A percentile compares a stretch with the other conserved stretches of the same genome.
phyloP scores from a whole-genome alignment of 164 flowering plant species.

The Macadamia integrifolia region DNA sequence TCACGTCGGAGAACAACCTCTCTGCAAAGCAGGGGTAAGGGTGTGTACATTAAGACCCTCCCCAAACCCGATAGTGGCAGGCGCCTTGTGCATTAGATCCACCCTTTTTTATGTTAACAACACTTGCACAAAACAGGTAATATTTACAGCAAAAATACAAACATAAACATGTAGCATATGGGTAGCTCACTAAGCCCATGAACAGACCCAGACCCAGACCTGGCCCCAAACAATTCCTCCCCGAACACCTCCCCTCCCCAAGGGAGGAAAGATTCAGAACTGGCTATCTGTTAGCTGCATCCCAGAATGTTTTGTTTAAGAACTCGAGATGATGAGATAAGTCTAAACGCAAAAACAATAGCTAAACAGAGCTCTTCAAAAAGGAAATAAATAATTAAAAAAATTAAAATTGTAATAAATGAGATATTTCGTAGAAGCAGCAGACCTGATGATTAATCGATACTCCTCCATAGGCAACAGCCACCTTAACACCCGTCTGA shows the following conservation, averaged over 20 bases:
- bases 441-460: conserved; percentile 47
- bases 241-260: background rate
- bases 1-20: too few relatives aligned
- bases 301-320: background rate
- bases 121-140: background rate
- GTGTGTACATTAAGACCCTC: too few relatives aligned
- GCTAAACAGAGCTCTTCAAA: background rate
- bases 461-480: conserved; percentile 63
- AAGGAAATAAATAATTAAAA: background rate
- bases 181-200: too few relatives aligned
- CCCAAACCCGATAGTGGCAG: too few relatives aligned
- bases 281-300: background rate
- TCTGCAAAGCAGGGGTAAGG: too few relatives aligned
- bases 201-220: background rate
- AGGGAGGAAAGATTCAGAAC: too few relatives aligned
- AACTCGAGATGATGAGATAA: too few relatives aligned
- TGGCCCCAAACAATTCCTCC: background rate
- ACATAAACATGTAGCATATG: background rate
- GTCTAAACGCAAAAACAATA: too few relatives aligned
- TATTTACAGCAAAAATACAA: too few relatives aligned
- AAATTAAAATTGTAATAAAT: background rate
- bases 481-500: conserved; percentile 53
- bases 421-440: background rate
- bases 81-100: too few relatives aligned
- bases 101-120: too few relatives aligned